These are phyloP conservation scores for Magnolia changhungtana DNA, from an alignment of 164 flowering plant genomes.

Conservation along the genomic window DNA sequence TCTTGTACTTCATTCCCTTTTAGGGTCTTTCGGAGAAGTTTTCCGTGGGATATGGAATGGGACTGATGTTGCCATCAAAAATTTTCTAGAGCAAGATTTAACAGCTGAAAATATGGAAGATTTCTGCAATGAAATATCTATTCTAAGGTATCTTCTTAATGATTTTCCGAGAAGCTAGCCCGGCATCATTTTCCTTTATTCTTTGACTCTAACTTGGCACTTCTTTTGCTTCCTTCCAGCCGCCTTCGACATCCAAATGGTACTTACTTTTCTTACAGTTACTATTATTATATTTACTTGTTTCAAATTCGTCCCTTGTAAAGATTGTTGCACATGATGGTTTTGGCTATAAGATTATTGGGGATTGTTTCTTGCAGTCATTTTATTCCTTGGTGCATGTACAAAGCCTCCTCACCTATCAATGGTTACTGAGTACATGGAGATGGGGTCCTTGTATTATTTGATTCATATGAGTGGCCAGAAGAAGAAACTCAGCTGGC, in stretches of 20 bases:
- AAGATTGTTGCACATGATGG: neutral
- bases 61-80: constrained; percentile 94
- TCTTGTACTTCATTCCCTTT: neutral
- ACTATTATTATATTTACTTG: neutral
- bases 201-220: constrained; percentile 21
- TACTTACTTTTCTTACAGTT: constrained; percentile 26
- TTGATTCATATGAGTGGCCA: constrained; percentile 90
- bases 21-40: constrained; percentile 97
- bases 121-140: constrained; percentile 94
- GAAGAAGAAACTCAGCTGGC: constrained; percentile 88
- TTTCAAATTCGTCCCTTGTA: neutral
- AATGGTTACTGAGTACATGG: constrained; percentile 98
- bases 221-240: constrained; percentile 39
- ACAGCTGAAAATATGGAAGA: constrained; percentile 97
- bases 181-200: neutral
- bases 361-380: constrained; percentile 52
- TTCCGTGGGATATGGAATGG: constrained; percentile 99
- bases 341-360: neutral
- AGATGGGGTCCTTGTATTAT: constrained; percentile 84
- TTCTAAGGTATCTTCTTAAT: constrained; percentile 56
- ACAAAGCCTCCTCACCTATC: constrained; percentile 87
- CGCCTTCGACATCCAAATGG: constrained; percentile 98
- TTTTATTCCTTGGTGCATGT: constrained; percentile 96
- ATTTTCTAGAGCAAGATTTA: constrained; percentile 93
- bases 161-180: neutral